A percentile compares a stretch with the other conserved stretches of the same genome.
phyloP scores from a whole-genome alignment of 2,329 filamentous ascomycete species.

The Cordyceps farinosa region DNA sequence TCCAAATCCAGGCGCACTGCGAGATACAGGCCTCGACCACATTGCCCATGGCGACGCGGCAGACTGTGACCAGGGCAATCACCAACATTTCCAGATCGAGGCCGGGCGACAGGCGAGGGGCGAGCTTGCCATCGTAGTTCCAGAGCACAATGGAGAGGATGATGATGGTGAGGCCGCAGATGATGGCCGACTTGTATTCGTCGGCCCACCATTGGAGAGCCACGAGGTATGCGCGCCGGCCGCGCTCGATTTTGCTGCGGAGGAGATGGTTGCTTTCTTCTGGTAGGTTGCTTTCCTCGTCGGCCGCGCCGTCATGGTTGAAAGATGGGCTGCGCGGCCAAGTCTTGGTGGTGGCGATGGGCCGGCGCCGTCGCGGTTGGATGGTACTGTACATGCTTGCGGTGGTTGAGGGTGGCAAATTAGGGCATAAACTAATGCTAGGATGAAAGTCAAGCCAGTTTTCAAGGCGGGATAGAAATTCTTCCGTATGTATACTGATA shows the following conservation, averaged over 20 bases:
- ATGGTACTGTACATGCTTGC: not conserved
- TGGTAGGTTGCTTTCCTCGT: not conserved
- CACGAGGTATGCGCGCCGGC: slow-evolving; percentile 19
- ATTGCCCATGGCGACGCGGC: slow-evolving; percentile 33
- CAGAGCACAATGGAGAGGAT: slow-evolving; percentile 29
- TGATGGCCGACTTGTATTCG: slow-evolving; percentile 33
- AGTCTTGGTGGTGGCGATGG: not conserved
- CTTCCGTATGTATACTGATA: no score
- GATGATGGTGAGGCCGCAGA: slow-evolving; percentile 29
- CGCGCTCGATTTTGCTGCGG: slow-evolving; percentile 7
- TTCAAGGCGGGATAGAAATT: no score
- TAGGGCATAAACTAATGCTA: not conserved
- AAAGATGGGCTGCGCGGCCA: not conserved
- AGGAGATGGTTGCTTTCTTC: slow-evolving; percentile 10
- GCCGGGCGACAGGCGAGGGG: slow-evolving; percentile 28
- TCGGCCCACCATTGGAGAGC: slow-evolving; percentile 35
- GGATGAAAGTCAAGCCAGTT: not conserved
- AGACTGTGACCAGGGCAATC: slow-evolving; percentile 36
- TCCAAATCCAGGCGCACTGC: slow-evolving; percentile 40
- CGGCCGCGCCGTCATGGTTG: slow-evolving; percentile 15
- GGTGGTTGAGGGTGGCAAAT: not conserved
- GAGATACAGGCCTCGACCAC: slow-evolving; percentile 36
- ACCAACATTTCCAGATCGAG: slow-evolving; percentile 34
- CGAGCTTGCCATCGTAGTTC: slow-evolving; percentile 29
- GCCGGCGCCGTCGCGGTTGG: not conserved